These are phyloP conservation scores for Nematocida displodere DNA, from an alignment of 371 early-diverging fungal genomes.

Conservation along the genomic window DNA sequence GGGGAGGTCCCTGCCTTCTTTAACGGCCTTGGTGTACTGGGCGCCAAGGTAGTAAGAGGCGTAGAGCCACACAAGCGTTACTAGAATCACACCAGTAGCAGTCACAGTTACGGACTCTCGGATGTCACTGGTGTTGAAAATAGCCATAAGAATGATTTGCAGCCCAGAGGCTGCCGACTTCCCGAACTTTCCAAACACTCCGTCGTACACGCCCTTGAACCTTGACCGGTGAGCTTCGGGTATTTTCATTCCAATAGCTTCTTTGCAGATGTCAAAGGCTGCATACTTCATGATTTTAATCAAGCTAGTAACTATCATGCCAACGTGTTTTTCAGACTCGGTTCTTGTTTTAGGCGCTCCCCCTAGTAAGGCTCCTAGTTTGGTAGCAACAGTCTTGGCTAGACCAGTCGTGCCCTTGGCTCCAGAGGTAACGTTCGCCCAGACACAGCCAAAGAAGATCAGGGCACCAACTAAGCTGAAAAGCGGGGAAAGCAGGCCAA, in stretches of 20 bases:
- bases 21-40: conserved; percentile 57
- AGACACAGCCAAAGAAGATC: conserved; percentile 3
- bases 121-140: conserved; percentile 57
- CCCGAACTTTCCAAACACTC: conserved; percentile 65
- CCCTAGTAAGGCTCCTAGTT: not conserved
- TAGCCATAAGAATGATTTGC: conserved; percentile 48
- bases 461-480: conserved; percentile 25
- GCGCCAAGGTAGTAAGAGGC: conserved; percentile 59
- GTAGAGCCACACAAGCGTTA: conserved; percentile 58
- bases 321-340: conserved; percentile 29
- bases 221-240: conserved; percentile 60
- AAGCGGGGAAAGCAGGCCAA: conserved; percentile 62
- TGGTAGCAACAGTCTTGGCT: conserved; percentile 1
- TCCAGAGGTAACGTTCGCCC: not conserved
- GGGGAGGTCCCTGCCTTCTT: conserved; percentile 48
- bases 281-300: conserved; percentile 64
- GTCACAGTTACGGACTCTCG: conserved; percentile 53
- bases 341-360: not conserved
- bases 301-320: conserved; percentile 7
- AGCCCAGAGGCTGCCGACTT: conserved; percentile 60
- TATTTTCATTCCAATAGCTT: conserved; percentile 63
- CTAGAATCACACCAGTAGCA: conserved; percentile 14
- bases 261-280: conserved; percentile 65
- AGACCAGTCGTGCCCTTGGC: not conserved
- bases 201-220: conserved; percentile 66